Evolutionary conservation across 164 flowering plant species (phyloP).

Genomic region (Liquidambar formosana): DNA sequence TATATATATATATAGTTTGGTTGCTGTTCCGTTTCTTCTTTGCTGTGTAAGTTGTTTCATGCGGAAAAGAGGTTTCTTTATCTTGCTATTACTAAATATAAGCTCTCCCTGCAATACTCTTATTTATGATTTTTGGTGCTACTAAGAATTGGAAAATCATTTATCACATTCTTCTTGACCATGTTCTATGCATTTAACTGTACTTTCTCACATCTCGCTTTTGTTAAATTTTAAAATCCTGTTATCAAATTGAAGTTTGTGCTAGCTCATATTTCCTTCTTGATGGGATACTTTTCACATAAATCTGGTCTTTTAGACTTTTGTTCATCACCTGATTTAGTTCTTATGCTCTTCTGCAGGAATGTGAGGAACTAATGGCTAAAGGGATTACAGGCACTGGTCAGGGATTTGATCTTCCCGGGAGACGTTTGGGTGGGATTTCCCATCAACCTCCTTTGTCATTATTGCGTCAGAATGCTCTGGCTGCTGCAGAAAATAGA

Average conservation of each 20-base stretch:
- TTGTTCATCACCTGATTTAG: not conserved
- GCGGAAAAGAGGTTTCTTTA: too few species aligned
- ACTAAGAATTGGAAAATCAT: too few species aligned
- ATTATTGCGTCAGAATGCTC: conserved; percentile 64
- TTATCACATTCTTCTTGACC: not conserved
- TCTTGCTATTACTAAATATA: too few species aligned
- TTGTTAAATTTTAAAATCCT: not conserved
- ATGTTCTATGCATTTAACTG: not conserved
- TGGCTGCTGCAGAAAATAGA: conserved; percentile 83
- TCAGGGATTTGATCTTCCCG: conserved; percentile 89
- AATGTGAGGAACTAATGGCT: conserved; percentile 82
- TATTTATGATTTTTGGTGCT: too few species aligned
- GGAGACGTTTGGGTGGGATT: conserved; percentile 82
- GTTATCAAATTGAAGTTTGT: not conserved
- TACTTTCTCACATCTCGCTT: not conserved
- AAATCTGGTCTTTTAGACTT: not conserved
- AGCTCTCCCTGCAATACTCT: too few species aligned
- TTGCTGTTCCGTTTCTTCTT: too few species aligned
- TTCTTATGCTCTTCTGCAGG: conserved; percentile 38
- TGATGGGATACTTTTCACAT: not conserved
- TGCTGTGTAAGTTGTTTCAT: too few species aligned
- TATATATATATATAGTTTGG: too few species aligned
- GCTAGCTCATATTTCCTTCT: not conserved
- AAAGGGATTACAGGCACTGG: conserved; percentile 83
- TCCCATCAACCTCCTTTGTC: conserved; percentile 70